Evolutionary conservation across 73 alveolate genomes (phyloP).

Genomic region (Paramecium pentaurelia): DNA sequence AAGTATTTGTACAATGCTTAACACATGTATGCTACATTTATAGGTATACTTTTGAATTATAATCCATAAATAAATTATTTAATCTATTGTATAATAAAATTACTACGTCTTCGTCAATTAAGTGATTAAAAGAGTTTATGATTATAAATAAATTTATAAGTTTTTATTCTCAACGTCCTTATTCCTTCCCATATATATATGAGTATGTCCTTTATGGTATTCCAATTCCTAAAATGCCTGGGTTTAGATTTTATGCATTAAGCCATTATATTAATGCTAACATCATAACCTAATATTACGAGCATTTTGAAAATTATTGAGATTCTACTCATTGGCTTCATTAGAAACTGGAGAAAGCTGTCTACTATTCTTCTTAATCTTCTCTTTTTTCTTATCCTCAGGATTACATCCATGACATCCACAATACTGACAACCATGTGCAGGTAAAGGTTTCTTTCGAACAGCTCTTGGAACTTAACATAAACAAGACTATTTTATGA

Average conservation of each 20-base stretch:
- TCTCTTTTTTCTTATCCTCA: conserved; percentile 77
- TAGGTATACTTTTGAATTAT: neutral
- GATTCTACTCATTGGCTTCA: conserved; percentile 1
- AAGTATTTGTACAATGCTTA: neutral
- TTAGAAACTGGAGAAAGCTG: neutral
- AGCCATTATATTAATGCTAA: neutral
- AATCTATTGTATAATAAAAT: conserved; percentile 10
- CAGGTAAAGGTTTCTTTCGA: conserved; percentile 79
- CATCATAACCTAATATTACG: neutral
- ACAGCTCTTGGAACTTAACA: conserved; percentile 87
- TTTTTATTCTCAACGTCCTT: conserved; percentile 16
- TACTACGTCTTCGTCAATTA: neutral
- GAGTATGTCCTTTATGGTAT: conserved; percentile 43
- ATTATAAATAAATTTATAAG: neutral
- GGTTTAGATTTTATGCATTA: neutral
- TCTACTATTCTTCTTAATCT: conserved; percentile 5
- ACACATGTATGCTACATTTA: neutral
- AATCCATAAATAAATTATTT: neutral
- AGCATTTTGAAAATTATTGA: neutral
- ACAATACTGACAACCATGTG: conserved; percentile 84
- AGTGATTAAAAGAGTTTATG: neutral
- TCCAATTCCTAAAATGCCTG: conserved; percentile 9
- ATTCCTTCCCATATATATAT: conserved; percentile 32
- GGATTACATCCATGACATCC: conserved; percentile 92
- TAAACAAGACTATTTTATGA: conserved; percentile 67